Evolutionary conservation across 257 asterid species (phyloP).

Genomic region (Primulina huaijiensis): DNA sequence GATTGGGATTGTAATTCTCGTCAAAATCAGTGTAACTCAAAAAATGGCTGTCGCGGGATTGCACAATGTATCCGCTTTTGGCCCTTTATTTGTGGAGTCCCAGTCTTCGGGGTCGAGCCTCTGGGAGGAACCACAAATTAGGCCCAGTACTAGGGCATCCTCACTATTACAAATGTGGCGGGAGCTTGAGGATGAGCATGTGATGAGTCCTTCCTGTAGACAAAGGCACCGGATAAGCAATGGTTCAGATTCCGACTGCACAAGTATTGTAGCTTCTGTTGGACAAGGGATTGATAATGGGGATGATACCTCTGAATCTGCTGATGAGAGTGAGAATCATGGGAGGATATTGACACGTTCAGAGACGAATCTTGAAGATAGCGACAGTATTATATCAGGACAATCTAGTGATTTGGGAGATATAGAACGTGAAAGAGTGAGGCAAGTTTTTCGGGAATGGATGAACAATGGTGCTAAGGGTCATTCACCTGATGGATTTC

Average conservation of each 20-base stretch:
- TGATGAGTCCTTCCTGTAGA: conserved; percentile 35
- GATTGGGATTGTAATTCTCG: conserved; percentile 20
- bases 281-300: conserved; percentile 29
- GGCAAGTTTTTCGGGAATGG: conserved; percentile 80
- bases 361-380: conserved; percentile 48
- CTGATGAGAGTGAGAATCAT: conserved; percentile 42
- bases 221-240: conserved; percentile 26
- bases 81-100: conserved; percentile 44
- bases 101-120: conserved; percentile 31
- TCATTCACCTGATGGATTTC: conserved; percentile 34
- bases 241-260: conserved; percentile 23
- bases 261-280: conserved; percentile 23
- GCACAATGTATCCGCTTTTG: conserved; percentile 51
- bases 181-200: conserved; percentile 50
- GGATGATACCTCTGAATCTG: conserved; percentile 21
- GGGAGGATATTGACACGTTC: conserved; percentile 27
- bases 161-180: conserved; percentile 53
- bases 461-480: conserved; percentile 46
- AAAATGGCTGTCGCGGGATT: conserved; percentile 79
- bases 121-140: conserved; percentile 31
- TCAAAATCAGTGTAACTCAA: conserved; percentile 7
- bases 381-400: conserved; percentile 48
- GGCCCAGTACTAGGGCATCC: conserved; percentile 41
- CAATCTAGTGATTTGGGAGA: conserved; percentile 73
- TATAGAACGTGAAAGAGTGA: conserved; percentile 69